Conservation (phyloP, 2,329 filamentous ascomycete species). For the Davidsoniella neocaledoniae region DNA sequence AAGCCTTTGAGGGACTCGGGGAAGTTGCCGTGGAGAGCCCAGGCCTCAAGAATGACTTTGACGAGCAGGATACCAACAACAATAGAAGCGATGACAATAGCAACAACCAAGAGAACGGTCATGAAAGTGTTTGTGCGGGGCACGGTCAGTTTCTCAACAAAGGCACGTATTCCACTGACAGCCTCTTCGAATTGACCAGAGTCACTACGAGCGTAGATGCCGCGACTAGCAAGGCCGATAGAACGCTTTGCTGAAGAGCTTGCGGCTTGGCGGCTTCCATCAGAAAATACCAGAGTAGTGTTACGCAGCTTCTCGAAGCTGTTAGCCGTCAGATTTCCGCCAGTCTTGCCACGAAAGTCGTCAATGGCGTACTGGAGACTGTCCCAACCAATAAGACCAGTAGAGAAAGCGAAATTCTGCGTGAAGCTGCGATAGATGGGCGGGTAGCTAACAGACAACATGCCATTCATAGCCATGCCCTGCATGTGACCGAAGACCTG, state of each 20-base stretch:
- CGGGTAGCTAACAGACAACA: slow-evolving; percentile 83
- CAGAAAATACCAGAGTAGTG: slow-evolving; percentile 54
- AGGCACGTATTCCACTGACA: slow-evolving; percentile 65
- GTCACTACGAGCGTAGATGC: slow-evolving; percentile 15
- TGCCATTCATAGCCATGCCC: slow-evolving; percentile 85
- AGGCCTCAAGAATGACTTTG: slow-evolving; percentile 80
- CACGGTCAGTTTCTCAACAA: slow-evolving; percentile 67
- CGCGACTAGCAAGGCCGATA: slow-evolving; percentile 16
- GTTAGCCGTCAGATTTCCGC: slow-evolving; percentile 70
- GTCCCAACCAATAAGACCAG: slow-evolving; percentile 70
- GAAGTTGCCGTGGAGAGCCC: slow-evolving; percentile 80
- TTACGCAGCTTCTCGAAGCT: slow-evolving; percentile 62
- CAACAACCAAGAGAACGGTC: slow-evolving; percentile 79
- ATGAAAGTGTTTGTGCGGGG: slow-evolving; percentile 89
- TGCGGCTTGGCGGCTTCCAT: slow-evolving; percentile 34
- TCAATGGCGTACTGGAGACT: slow-evolving; percentile 69
- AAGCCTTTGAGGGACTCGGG: slow-evolving; percentile 66
- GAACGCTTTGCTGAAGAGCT: slow-evolving; percentile 30
- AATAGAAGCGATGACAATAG: slow-evolving; percentile 70
- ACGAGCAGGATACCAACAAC: slow-evolving; percentile 73
- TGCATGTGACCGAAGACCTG: slow-evolving; percentile 86
- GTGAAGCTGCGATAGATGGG: slow-evolving; percentile 75
- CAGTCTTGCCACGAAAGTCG: slow-evolving; percentile 60
- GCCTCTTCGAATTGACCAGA: slow-evolving; percentile 25
- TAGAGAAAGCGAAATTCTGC: slow-evolving; percentile 87